Base-by-base conservation (phyloP, 768 basidiomycete species). In the Xanthoconium purpureum region DNA sequence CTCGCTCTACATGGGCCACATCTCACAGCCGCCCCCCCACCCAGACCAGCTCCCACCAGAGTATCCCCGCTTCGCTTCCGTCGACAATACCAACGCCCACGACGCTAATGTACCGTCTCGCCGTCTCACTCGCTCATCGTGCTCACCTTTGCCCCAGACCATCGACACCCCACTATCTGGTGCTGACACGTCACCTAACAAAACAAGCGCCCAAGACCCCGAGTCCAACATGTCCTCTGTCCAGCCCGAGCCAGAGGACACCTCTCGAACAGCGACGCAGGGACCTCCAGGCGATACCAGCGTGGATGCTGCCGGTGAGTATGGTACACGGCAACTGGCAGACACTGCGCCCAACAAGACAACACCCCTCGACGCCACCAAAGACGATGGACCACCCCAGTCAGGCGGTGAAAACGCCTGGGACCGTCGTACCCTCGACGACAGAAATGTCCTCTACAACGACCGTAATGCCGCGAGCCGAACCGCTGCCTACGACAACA, bases 1-100 rank as follows among this genome's bases (percentile, higher is more conserved):
- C 36, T 78, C 75, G 47, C 72, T 88, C 54, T 91, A 88, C 71
- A 72, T 82, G 55, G 89, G 89, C 36, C 72, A 78, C n/a, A 71
- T 72, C 50, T 43, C 52, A 10, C 58, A 69, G 7, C 50, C 62
- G 4, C 47, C 63, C 7, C 67, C 71, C 36, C 73, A 74, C 60
- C 74, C 68, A 47, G 77, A 75, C 55, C 77, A 73, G 61, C 54
- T 63, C 36, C 67, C 61, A 14, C 60, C 63, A 18, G 68, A 70
- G 5, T 59, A 58, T 20, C 51, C 50, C 46, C 37, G 33, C 30
- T 61, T 57, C 57, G 35, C 48, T 15, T 63, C 57, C 8, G 33
- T 47, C 35, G 69, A 63, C 55, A 43, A 38, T 53, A 33, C 30
- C 38, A 60, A 52, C 48, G 53, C 32, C 5, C 48, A 28, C 44